These are phyloP conservation scores for Iberis pinnata DNA, from an alignment of 345 rosid genomes.

Conservation along the genomic window DNA sequence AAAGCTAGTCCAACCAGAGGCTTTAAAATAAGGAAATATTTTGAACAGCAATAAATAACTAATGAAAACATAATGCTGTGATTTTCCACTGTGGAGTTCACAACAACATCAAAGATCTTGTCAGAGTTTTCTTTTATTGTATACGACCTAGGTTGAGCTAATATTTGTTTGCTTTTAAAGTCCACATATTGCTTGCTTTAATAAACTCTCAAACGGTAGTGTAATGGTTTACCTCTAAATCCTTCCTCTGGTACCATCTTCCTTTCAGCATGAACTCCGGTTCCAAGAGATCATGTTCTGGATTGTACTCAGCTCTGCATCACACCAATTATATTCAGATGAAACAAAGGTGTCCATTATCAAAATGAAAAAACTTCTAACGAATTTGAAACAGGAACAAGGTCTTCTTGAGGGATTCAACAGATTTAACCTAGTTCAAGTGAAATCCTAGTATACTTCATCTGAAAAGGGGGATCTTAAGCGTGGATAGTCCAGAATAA, in stretches of 20 bases:
- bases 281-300: slow-evolving; percentile 64
- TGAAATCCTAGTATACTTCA: not conserved
- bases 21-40: not conserved
- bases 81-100: not conserved
- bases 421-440: slow-evolving; percentile 8
- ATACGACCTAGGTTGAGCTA: not conserved
- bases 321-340: not conserved
- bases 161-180: no score
- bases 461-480: not conserved
- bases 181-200: not conserved
- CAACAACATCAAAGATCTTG: not conserved
- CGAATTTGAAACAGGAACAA: not conserved
- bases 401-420: not conserved
- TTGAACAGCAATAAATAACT: not conserved
- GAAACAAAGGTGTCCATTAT: no score
- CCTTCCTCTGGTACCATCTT: slow-evolving; percentile 86
- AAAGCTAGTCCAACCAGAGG: not conserved
- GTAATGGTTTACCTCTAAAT: slow-evolving; percentile 65
- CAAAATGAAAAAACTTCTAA: not conserved
- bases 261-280: slow-evolving; percentile 79
- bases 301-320: slow-evolving; percentile 87
- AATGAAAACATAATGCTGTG: not conserved
- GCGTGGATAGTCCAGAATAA: not conserved
- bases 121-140: not conserved
- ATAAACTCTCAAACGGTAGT: not conserved